A percentile compares a stretch with the other conserved stretches of the same genome.
These are phyloP conservation scores for Penicillium sp. DNA, from an alignment of 2,329 filamentous ascomycete species.

Conservation along the genomic window DNA sequence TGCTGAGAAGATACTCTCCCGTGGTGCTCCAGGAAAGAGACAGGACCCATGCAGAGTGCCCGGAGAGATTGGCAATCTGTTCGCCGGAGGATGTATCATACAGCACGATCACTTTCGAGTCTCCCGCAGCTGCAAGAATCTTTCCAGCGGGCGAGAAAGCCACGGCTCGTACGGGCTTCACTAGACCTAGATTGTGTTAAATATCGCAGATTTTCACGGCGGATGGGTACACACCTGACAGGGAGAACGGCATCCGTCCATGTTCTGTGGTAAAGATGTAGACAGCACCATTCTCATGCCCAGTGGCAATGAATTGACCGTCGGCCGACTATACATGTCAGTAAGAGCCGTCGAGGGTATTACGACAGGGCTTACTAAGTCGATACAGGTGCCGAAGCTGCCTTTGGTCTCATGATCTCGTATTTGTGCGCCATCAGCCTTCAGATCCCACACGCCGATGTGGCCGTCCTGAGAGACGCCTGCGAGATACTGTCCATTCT, in stretches of 20 bases:
- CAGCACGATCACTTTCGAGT: slow-evolving; percentile 81
- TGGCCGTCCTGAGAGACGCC: slow-evolving; percentile 82
- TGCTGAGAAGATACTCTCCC: slow-evolving; percentile 85
- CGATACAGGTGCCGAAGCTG: slow-evolving; percentile 85
- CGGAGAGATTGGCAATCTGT: slow-evolving; percentile 79
- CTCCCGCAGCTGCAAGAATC: slow-evolving; percentile 83
- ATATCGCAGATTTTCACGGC: not conserved
- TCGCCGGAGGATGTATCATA: slow-evolving; percentile 93
- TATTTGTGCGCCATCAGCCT: slow-evolving; percentile 60
- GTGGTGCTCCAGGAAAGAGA: slow-evolving; percentile 90
- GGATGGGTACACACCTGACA: slow-evolving; percentile 62
- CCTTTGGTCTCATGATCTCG: slow-evolving; percentile 88
- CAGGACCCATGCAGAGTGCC: slow-evolving; percentile 83
- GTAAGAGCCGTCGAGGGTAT: not conserved
- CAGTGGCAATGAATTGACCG: slow-evolving; percentile 82
- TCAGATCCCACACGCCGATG: slow-evolving; percentile 82
- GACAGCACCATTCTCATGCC: slow-evolving; percentile 86
- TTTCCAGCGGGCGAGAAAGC: slow-evolving; percentile 84
- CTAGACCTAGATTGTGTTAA: slow-evolving; percentile 61
- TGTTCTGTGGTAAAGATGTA: slow-evolving; percentile 96
- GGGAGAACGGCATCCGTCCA: slow-evolving; percentile 77
- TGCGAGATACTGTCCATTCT: slow-evolving; percentile 81
- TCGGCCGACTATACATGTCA: slow-evolving; percentile 57
- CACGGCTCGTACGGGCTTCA: slow-evolving; percentile 80
- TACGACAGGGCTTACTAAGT: slow-evolving; percentile 55